These are phyloP conservation scores for Arctium lappa DNA, from an alignment of 129 eudicot species.

Conservation along the genomic window DNA sequence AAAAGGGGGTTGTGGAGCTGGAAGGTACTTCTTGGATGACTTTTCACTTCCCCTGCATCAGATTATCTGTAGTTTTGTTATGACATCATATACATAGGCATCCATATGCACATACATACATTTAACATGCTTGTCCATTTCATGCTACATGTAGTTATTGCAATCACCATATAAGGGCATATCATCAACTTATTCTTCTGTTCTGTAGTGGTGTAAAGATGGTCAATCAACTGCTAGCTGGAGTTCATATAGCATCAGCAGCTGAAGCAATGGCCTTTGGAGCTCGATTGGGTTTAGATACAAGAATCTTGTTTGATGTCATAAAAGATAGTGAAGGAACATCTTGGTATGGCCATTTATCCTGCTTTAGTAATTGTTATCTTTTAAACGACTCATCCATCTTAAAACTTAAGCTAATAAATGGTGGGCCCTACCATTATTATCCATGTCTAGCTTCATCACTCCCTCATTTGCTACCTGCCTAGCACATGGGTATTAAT, in stretches of 20 bases:
- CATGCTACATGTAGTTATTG: background rate
- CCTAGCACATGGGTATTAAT: too few species aligned
- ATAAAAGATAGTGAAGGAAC: slow-evolving; percentile 75
- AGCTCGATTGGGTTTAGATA: slow-evolving; percentile 86
- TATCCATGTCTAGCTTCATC: slow-evolving; percentile 7
- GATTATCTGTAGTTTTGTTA: slow-evolving; percentile 10
- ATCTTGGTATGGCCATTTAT: slow-evolving; percentile 64
- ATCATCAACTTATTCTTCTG: slow-evolving; percentile 2
- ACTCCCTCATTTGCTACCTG: background rate
- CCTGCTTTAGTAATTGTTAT: slow-evolving; percentile 3
- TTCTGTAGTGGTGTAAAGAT: slow-evolving; percentile 85
- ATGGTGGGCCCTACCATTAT: background rate
- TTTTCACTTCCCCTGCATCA: slow-evolving; percentile 5
- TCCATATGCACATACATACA: background rate
- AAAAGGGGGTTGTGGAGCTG: slow-evolving; percentile 97
- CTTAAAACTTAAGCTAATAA: background rate
- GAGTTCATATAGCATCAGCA: slow-evolving; percentile 98
- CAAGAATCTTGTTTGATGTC: slow-evolving; percentile 69
- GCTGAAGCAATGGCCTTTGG: slow-evolving; percentile 99
- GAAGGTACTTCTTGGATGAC: slow-evolving; percentile 60
- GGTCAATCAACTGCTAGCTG: slow-evolving; percentile 98
- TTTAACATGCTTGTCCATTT: background rate
- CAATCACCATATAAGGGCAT: background rate
- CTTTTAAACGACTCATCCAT: background rate
- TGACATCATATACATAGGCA: background rate